These are phyloP conservation scores for Calcarisporium arbuscula DNA, from an alignment of 2,329 filamentous ascomycete genomes.

Conservation along the genomic window DNA sequence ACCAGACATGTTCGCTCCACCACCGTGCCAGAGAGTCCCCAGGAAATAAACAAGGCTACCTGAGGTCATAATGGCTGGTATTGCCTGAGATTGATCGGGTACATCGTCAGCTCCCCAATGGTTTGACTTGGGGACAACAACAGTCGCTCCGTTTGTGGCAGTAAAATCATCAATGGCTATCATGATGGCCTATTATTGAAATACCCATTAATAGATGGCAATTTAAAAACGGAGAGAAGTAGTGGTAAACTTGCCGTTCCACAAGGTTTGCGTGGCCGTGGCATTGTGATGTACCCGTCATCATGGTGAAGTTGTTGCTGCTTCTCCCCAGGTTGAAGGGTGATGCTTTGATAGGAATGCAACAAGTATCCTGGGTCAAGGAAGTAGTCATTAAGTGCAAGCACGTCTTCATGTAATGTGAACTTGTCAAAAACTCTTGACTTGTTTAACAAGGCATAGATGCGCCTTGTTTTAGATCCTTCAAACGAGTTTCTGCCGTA, in stretches of 20 bases:
- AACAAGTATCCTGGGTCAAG: constrained; percentile 29
- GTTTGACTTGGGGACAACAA: constrained; percentile 29
- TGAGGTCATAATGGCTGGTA: constrained; percentile 26
- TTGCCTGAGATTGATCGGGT: constrained; percentile 19
- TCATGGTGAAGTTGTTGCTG: constrained; percentile 29
- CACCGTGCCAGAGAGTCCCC: constrained; percentile 30
- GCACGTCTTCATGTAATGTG: constrained; percentile 23
- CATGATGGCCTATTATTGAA: constrained; percentile 17
- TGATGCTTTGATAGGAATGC: constrained; percentile 29
- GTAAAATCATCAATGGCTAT: constrained; percentile 25
- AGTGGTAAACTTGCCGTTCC: constrained; percentile 20
- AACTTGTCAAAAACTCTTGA: constrained; percentile 31
- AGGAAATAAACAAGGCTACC: constrained; percentile 30
- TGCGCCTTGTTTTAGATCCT: constrained; percentile 27
- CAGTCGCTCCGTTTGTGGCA: constrained; percentile 25
- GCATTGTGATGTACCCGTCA: constrained; percentile 20
- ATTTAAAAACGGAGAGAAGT: too few relatives aligned
- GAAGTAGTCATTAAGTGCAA: constrained; percentile 33
- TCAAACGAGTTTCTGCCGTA: constrained; percentile 30
- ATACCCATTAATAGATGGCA: too few relatives aligned
- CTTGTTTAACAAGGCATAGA: constrained; percentile 33
- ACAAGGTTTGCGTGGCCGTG: constrained; percentile 26
- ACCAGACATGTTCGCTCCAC: constrained; percentile 25
- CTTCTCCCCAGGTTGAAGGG: constrained; percentile 29
- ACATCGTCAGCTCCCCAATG: constrained; percentile 23